Conservation (phyloP, 140 eudicot genomes). For the Cichorium intybus region DNA sequence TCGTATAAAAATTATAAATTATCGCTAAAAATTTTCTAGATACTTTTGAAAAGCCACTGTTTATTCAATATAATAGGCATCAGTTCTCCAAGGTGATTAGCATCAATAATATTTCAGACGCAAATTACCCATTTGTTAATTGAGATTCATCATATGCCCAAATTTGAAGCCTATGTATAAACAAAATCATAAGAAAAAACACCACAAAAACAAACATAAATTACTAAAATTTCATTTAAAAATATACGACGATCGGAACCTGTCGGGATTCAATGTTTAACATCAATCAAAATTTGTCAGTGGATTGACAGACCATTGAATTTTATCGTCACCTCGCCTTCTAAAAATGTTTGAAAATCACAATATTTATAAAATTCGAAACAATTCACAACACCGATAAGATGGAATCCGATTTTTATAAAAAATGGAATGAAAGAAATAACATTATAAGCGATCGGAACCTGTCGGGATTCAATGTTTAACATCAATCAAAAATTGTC, state of each 20-base stretch:
- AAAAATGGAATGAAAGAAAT: not conserved
- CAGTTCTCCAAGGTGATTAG: slow-evolving; percentile 89
- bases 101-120: slow-evolving; percentile 72
- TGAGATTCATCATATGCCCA: slow-evolving; percentile 57
- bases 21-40: too few relatives aligned
- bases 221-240: too few relatives aligned
- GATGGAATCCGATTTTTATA: too few relatives aligned
- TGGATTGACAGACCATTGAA: slow-evolving; percentile 66
- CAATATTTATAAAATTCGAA: too few relatives aligned
- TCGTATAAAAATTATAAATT: too few relatives aligned
- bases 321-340: slow-evolving; percentile 61
- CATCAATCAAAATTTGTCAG: slow-evolving; percentile 53
- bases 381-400: too few relatives aligned
- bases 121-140: slow-evolving; percentile 73
- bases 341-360: not conserved
- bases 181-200: not conserved
- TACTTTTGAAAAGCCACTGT: too few relatives aligned
- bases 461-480: slow-evolving; percentile 49
- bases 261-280: slow-evolving; percentile 68
- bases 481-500: slow-evolving; percentile 35
- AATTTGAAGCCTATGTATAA: not conserved
- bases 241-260: slow-evolving; percentile 90
- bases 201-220: not conserved
- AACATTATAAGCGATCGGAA: slow-evolving; percentile 26
- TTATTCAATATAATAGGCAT: slow-evolving; percentile 43